phyloP scores from a whole-genome alignment of 2,329 filamentous ascomycete genomes.

The Paramyrothecium roridum region DNA sequence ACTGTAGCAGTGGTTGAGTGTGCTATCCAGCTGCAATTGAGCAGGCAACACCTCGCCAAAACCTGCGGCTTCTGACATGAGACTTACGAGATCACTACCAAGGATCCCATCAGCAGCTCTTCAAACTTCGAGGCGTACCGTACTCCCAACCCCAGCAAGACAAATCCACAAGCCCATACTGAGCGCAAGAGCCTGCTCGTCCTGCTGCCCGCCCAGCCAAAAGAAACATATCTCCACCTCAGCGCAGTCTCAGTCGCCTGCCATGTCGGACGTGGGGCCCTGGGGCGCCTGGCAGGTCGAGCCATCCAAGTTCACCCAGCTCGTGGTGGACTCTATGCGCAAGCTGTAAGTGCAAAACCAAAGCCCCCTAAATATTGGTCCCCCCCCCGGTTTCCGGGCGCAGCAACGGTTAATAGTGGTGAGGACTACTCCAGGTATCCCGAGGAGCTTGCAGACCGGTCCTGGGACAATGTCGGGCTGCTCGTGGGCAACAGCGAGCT shows the following conservation, averaged over 20 bases:
- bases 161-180: background rate
- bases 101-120: background rate
- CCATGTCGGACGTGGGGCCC: constrained; percentile 24
- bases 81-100: background rate
- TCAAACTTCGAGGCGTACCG: background rate
- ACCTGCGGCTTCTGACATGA: background rate
- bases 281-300: constrained; percentile 38
- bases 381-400: background rate
- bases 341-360: constrained; percentile 60
- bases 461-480: constrained; percentile 96
- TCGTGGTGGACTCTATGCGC: constrained; percentile 76
- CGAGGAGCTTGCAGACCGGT: constrained; percentile 80
- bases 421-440: constrained; percentile 65
- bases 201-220: constrained; percentile 5
- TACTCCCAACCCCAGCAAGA: background rate
- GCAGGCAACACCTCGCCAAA: background rate
- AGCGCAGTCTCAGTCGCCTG: background rate
- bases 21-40: background rate
- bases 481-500: constrained; percentile 48
- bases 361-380: background rate
- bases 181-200: constrained; percentile 11
- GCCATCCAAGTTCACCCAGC: constrained; percentile 40
- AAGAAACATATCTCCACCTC: background rate
- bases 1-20: no score
- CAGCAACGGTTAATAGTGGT: no score